phyloP scores from a whole-genome alignment of 2,329 filamentous ascomycete species.

The Aspergillus sp. region DNA sequence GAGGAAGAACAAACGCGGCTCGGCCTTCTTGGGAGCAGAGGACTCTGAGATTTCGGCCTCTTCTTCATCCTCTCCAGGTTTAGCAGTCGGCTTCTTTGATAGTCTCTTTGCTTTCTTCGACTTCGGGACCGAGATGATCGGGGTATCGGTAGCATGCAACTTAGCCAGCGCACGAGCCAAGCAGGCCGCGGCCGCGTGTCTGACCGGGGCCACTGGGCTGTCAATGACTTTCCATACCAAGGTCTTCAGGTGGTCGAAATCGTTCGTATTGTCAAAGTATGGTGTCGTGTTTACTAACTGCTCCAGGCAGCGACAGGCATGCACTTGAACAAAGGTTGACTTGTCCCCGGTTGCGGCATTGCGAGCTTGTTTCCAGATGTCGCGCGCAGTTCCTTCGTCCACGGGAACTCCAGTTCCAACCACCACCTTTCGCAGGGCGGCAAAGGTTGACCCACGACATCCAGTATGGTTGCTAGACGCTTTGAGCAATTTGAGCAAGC shows the following conservation, averaged over 20 bases:
- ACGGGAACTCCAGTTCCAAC: slow-evolving; percentile 73
- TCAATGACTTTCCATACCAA: slow-evolving; percentile 86
- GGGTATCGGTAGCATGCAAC: slow-evolving; percentile 67
- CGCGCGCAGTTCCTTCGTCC: slow-evolving; percentile 82
- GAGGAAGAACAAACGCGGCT: slow-evolving; percentile 70
- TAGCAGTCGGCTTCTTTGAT: slow-evolving; percentile 62
- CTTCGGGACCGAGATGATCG: slow-evolving; percentile 56
- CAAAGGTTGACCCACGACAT: slow-evolving; percentile 75
- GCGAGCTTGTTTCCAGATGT: slow-evolving; percentile 90
- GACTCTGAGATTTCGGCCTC: slow-evolving; percentile 71
- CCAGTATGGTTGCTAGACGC: slow-evolving; percentile 77
- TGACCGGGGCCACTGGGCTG: slow-evolving; percentile 70
- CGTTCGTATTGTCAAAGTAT: slow-evolving; percentile 83
- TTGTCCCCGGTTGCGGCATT: slow-evolving; percentile 78
- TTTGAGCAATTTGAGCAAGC: slow-evolving; percentile 78
- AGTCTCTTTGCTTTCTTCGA: slow-evolving; percentile 71
- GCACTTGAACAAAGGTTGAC: slow-evolving; percentile 74
- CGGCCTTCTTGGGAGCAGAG: slow-evolving; percentile 71
- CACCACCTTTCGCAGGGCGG: slow-evolving; percentile 72
- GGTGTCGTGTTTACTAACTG: slow-evolving; percentile 69
- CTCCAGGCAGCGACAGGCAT: slow-evolving; percentile 77
- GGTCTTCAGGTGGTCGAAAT: slow-evolving; percentile 85
- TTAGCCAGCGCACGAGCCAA: slow-evolving; percentile 82
- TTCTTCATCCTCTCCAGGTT: slow-evolving; percentile 72
- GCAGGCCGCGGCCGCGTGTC: slow-evolving; percentile 83